Base-by-base conservation (phyloP, 768 basidiomycete genomes). In the Daedalea quercina region DNA sequence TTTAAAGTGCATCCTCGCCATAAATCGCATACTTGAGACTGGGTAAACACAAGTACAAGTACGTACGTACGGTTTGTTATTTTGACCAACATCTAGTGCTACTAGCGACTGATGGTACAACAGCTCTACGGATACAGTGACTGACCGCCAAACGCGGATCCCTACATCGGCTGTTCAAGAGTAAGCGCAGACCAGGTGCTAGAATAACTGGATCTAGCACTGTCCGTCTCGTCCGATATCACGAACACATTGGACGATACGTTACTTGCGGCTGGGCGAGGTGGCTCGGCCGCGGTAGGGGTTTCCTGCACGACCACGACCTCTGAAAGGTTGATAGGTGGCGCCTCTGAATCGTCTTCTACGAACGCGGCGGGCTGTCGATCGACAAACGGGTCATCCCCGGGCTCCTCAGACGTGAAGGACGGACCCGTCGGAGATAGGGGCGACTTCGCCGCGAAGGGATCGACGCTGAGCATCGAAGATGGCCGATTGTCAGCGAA, bases 151-250 rank as follows among this genome's bases (percentile, higher is more conserved):
- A 40, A 40, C 13, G 13, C 37, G 19, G 15, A 6, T 40, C 19
- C 37, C 37, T 40, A 40, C 37, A 40, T 40, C 3, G 37, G 37
- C 37, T 19, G 37, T 17, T 40, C 37, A 40, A 40, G 37, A 19
- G 37, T 40, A 15, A 19, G 13, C 19, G 37, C 37, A 11, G 48
- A 49, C 48, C 48, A 49, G 15, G 48, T 49, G 24, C 48, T 49
- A 9, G 48, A 49, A 8, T 3, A 9, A 28, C 48, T 49, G 25
- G 48, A 49, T 19, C n/a, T 40, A 22, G 9, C 23, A 20, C 48
- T 49, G 25, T 49, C 48, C n/a, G n/a, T 25, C 33, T 49, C 48
- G 48, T 49, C 48, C 35, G 48, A n/a, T 3, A 49, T 49, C 4
- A 49, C 48, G 24, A 49, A 49, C 34, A 40, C 48, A 47, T 47